Evolutionary conservation across 2,329 filamentous ascomycete genomes (phyloP).

Genomic region (Zasmidium cellare): DNA sequence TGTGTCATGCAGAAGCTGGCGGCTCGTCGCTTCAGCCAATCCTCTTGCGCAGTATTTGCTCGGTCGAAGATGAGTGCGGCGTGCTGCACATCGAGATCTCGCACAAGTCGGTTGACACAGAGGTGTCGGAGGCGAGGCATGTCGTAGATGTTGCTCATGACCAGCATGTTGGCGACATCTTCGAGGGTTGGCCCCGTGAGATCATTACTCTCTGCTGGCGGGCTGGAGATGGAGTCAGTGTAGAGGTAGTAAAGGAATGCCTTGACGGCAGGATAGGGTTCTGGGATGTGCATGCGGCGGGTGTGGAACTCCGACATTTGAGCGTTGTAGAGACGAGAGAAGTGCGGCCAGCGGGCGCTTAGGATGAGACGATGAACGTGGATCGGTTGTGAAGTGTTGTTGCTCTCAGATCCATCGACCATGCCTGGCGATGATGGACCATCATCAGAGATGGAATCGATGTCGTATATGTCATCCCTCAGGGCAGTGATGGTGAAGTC

Average conservation of each 20-base stretch:
- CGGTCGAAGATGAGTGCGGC: conserved; percentile 97
- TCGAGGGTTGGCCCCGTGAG: conserved; percentile 59
- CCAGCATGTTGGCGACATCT: conserved; percentile 89
- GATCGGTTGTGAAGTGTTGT: conserved; percentile 73
- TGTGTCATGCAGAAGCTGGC: conserved; percentile 87
- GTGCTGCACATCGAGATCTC: conserved; percentile 90
- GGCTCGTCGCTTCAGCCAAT: conserved; percentile 87
- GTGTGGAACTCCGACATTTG: conserved; percentile 98
- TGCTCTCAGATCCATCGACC: conserved; percentile 15
- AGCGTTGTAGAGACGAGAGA: conserved; percentile 83
- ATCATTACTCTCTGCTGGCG: conserved; percentile 25
- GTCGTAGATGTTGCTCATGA: conserved; percentile 98
- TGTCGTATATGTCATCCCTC: conserved; percentile 60
- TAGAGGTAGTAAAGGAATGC: conserved; percentile 97
- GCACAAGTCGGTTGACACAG: conserved; percentile 84
- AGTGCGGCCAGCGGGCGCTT: conserved; percentile 94
- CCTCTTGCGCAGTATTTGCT: conserved; percentile 83
- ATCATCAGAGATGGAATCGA: conserved; percentile 66
- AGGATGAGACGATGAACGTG: conserved; percentile 94
- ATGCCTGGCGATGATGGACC: conserved; percentile 17
- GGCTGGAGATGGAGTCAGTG: conserved; percentile 75
- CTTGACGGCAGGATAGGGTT: conserved; percentile 90
- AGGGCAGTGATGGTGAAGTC: conserved; percentile 92
- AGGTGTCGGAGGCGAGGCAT: conserved; percentile 89
- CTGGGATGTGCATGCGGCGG: conserved; percentile 95